phyloP scores from a whole-genome alignment of 176 grass and related monocot genomes.

The Hsuehochloa calcarea region DNA sequence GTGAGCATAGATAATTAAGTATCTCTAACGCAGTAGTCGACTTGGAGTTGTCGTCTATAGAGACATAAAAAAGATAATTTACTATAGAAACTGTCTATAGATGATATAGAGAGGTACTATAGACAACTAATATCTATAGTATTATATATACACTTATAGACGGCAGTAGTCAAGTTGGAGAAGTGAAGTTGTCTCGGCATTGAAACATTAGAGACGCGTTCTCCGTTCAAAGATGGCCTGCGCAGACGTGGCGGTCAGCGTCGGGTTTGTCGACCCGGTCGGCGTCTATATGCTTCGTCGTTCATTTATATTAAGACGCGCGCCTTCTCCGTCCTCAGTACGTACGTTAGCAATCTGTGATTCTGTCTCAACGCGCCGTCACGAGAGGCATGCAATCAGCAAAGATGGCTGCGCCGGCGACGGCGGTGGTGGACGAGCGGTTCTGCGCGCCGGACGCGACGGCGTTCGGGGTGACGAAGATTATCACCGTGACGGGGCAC shows the following conservation, averaged over 20 bases:
- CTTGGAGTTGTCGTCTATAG: no score
- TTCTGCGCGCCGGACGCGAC: slow-evolving; percentile 48
- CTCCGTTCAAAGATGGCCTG: neutral
- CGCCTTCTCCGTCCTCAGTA: neutral
- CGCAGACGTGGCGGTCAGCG: neutral
- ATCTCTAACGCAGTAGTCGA: no score
- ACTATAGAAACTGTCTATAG: no score
- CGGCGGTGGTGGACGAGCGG: slow-evolving; percentile 37
- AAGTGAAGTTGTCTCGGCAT: neutral
- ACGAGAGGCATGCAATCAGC: neutral
- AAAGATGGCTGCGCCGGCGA: neutral
- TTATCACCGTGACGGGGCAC: slow-evolving; percentile 27
- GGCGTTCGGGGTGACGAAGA: slow-evolving; percentile 51
- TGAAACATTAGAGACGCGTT: neutral
- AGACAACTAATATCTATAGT: no score
- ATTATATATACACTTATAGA: neutral
- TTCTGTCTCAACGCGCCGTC: neutral
- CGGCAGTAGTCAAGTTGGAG: neutral
- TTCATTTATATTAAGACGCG: neutral
- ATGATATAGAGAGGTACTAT: no score
- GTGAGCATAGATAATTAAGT: no score
- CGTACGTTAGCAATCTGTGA: neutral
- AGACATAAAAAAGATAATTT: no score
- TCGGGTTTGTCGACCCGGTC: neutral
- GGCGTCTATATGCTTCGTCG: no score